phyloP scores from a whole-genome alignment of 495 filamentous ascomycete species.

The Astrothelium subdiscretum region DNA sequence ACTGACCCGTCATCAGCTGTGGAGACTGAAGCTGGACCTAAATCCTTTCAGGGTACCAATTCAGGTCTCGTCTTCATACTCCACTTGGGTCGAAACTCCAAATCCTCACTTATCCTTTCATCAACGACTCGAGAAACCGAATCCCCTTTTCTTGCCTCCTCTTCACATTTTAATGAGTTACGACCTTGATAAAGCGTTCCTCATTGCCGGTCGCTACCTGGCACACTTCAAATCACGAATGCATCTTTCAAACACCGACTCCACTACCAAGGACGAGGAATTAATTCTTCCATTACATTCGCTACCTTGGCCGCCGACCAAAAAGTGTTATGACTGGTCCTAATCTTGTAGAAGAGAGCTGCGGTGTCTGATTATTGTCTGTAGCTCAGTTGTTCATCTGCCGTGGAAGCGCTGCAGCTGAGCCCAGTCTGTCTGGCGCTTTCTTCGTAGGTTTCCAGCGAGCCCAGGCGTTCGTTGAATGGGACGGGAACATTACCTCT shows the following conservation, averaged over 20 bases:
- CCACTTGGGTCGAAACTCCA: background rate
- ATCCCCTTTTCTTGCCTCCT: background rate
- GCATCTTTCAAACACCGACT: background rate
- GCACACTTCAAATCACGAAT: background rate
- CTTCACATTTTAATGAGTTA: background rate
- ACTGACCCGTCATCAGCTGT: conserved; percentile 30
- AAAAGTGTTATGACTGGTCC: background rate
- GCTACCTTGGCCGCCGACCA: background rate
- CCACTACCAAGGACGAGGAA: background rate
- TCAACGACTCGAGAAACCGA: background rate
- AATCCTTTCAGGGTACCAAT: background rate
- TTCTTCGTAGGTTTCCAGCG: background rate
- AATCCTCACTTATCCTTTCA: background rate
- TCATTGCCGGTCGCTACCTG: background rate
- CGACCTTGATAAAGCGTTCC: background rate
- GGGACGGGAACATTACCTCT: background rate
- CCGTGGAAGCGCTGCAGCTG: background rate
- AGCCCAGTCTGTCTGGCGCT: background rate
- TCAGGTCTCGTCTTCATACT: background rate
- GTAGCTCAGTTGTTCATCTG: background rate
- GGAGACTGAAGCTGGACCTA: conserved; percentile 44
- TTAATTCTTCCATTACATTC: background rate
- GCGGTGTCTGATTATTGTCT: background rate
- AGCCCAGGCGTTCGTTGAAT: background rate
- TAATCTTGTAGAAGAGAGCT: background rate